Conservation (phyloP, 179 eudicot genomes). For the Carnegiea gigantea region DNA sequence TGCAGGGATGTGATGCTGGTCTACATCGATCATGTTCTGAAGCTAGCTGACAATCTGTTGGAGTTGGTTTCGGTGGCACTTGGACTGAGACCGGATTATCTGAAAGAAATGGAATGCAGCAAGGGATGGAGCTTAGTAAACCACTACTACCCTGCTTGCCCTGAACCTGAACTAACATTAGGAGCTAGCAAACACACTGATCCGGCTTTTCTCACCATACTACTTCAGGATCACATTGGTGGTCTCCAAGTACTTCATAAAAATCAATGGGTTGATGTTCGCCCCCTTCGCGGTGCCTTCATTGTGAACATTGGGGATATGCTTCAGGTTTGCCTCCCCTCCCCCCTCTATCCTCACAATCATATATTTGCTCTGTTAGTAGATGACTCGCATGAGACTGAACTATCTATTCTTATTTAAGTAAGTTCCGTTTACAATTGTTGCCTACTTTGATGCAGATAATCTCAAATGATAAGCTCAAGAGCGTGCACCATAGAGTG, state of each 20-base stretch:
- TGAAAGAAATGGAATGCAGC: slow-evolving; percentile 20
- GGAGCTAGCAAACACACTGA: slow-evolving; percentile 27
- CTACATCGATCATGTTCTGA: slow-evolving; percentile 12
- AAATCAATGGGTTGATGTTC: slow-evolving; percentile 31
- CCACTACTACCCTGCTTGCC: slow-evolving; percentile 39
- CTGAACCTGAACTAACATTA: slow-evolving; percentile 31
- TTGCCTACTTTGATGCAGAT: slow-evolving; percentile 10
- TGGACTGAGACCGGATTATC: slow-evolving; percentile 22
- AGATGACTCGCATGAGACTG: too few species aligned
- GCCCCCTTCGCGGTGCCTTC: slow-evolving; percentile 23
- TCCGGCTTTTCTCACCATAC: slow-evolving; percentile 25
- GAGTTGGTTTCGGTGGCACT: slow-evolving; percentile 26
- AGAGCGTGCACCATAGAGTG: slow-evolving; percentile 26
- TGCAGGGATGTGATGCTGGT: slow-evolving; percentile 24
- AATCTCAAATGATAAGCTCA: slow-evolving; percentile 23
- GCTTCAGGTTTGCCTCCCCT: slow-evolving; percentile 21
- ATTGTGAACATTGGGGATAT: slow-evolving; percentile 21
- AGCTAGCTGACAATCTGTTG: slow-evolving; percentile 18
- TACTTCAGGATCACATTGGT: slow-evolving; percentile 29
- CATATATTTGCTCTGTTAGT: too few species aligned
- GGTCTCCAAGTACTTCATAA: slow-evolving; percentile 29
- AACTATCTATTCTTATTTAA: too few species aligned
- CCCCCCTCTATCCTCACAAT: too few species aligned
- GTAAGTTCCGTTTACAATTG: too few species aligned
- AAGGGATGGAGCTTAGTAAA: slow-evolving; percentile 18